These are phyloP conservation scores for Adansonia digitata DNA, from an alignment of 345 rosid species.

Conservation along the genomic window DNA sequence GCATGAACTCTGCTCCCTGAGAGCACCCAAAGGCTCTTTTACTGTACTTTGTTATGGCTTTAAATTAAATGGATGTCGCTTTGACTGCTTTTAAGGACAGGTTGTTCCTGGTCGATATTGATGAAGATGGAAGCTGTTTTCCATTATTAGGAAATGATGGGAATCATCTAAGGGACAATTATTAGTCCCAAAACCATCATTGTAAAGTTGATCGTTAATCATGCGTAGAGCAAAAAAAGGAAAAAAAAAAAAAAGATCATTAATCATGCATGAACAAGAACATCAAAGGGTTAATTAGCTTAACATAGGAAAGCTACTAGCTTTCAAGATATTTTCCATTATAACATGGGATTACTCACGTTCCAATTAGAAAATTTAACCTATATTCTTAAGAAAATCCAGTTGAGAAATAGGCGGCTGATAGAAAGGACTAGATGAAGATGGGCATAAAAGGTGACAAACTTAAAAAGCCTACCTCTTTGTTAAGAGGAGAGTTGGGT, in stretches of 20 bases:
- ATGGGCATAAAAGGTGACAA: too few relatives aligned
- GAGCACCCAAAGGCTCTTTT: slow-evolving; percentile 1
- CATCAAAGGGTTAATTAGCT: neutral
- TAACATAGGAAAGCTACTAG: too few relatives aligned
- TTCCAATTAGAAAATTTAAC: neutral
- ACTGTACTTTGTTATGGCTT: neutral
- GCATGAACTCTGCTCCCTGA: neutral
- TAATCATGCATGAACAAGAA: neutral
- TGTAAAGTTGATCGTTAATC: neutral
- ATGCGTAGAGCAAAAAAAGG: too few relatives aligned
- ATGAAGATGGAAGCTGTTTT: neutral
- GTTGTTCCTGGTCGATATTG: neutral
- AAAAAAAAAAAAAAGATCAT: too few relatives aligned
- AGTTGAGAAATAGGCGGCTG: neutral
- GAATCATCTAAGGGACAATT: neutral
- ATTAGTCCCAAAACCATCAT: neutral
- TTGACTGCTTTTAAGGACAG: neutral
- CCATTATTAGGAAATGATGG: neutral
- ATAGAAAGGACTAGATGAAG: too few relatives aligned
- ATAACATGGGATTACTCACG: neutral
- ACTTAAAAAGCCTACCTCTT: too few relatives aligned
- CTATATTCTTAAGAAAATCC: neutral
- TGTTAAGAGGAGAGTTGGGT: neutral
- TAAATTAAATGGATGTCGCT: neutral
- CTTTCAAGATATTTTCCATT: neutral